phyloP scores from a whole-genome alignment of 495 filamentous ascomycete genomes.

The Pyrenula massariospora region DNA sequence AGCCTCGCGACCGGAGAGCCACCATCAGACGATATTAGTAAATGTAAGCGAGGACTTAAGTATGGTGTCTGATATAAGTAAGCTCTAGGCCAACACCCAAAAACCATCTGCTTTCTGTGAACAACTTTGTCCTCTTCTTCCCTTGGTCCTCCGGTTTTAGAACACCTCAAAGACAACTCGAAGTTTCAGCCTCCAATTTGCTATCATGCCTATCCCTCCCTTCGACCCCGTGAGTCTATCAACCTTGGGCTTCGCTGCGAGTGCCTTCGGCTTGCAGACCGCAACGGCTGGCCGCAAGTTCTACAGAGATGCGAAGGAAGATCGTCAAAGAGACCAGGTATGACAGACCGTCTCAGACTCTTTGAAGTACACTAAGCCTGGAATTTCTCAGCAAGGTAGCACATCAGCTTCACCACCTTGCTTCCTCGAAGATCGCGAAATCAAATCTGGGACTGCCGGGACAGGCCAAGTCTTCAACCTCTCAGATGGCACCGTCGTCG shows the following conservation, averaged over 20 bases:
- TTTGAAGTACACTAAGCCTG: background rate
- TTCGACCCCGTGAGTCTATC: background rate
- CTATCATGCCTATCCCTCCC: background rate
- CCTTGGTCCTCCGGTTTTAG: background rate
- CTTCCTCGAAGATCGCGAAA: background rate
- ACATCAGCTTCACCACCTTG: background rate
- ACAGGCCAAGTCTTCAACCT: background rate
- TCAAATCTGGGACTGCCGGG: background rate
- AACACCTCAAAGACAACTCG: background rate
- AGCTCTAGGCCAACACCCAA: background rate
- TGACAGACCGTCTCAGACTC: background rate
- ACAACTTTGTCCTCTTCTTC: background rate
- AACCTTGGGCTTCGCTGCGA: background rate
- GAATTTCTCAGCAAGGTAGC: background rate
- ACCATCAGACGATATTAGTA: background rate
- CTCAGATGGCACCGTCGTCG: background rate
- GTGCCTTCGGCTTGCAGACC: background rate
- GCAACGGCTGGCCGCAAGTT: background rate
- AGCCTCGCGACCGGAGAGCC: background rate
- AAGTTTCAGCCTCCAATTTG: background rate
- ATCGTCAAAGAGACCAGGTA: background rate
- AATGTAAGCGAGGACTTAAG: background rate
- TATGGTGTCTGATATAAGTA: background rate
- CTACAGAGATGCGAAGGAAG: background rate
- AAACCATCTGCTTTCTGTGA: background rate